A percentile compares a stretch with the other conserved stretches of the same genome.
phyloP scores from a whole-genome alignment of 202 grass and related monocot genomes.

The Setaria viridis region DNA sequence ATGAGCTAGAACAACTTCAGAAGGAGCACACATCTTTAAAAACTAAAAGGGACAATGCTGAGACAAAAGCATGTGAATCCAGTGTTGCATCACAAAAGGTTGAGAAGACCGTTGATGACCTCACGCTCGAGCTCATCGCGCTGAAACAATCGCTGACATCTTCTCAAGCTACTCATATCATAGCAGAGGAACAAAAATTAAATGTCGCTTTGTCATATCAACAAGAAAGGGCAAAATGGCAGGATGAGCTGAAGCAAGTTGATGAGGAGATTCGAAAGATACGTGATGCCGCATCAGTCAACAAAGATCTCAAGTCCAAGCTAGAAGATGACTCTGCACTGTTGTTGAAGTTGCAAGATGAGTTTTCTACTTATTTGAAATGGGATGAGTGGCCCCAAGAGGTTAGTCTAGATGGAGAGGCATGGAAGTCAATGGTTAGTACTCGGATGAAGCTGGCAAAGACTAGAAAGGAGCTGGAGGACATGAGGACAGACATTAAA shows the following conservation, averaged over 20 bases:
- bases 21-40: slow-evolving; percentile 58
- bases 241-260: slow-evolving; percentile 66
- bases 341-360: slow-evolving; percentile 51
- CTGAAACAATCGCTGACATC: slow-evolving; percentile 59
- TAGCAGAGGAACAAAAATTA: slow-evolving; percentile 64
- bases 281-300: slow-evolving; percentile 33
- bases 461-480: slow-evolving; percentile 62
- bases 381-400: slow-evolving; percentile 24
- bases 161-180: slow-evolving; percentile 64
- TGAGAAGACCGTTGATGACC: slow-evolving; percentile 64
- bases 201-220: slow-evolving; percentile 59
- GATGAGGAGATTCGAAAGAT: slow-evolving; percentile 59
- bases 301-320: slow-evolving; percentile 59
- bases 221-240: slow-evolving; percentile 55
- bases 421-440: not conserved
- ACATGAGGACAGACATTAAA: slow-evolving; percentile 60
- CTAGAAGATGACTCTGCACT: slow-evolving; percentile 52
- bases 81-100: slow-evolving; percentile 52
- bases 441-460: slow-evolving; percentile 12
- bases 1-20: slow-evolving; percentile 65
- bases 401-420: slow-evolving; percentile 17
- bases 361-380: slow-evolving; percentile 55
- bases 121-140: slow-evolving; percentile 62
- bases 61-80: slow-evolving; percentile 54
- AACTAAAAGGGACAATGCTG: slow-evolving; percentile 49